These are phyloP conservation scores for Ustilago xerochloae DNA, from an alignment of 1,284 basidiomycete genomes.

Conservation along the genomic window DNA sequence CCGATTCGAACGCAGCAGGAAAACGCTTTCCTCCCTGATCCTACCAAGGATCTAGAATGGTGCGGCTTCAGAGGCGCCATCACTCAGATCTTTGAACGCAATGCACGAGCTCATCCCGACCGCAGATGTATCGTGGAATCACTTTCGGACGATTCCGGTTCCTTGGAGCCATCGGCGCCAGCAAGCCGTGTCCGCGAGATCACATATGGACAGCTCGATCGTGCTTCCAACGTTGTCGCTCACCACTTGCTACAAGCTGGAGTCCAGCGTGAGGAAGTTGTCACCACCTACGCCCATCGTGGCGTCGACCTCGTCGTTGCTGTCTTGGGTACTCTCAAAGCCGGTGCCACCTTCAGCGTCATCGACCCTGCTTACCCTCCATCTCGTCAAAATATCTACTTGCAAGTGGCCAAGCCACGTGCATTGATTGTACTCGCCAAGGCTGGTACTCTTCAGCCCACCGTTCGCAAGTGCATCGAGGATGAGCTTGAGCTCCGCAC, in stretches of 20 bases:
- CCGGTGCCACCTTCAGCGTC: constrained; percentile 96
- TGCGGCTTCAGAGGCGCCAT: constrained; percentile 95
- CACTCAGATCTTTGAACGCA: constrained; percentile 75
- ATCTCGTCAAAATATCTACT: constrained; percentile 92
- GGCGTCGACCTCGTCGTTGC: constrained; percentile 97
- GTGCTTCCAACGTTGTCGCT: constrained; percentile 88
- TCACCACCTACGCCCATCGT: constrained; percentile 98
- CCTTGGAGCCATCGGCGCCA: constrained; percentile 74
- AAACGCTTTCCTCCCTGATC: constrained; percentile 81
- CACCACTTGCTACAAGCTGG: constrained; percentile 89
- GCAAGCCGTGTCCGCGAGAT: constrained; percentile 75
- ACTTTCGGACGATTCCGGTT: constrained; percentile 69
- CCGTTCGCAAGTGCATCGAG: constrained; percentile 86
- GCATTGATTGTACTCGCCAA: constrained; percentile 91
- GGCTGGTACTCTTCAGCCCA: constrained; percentile 83
- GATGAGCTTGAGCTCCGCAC: constrained; percentile 85
- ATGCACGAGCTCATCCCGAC: constrained; percentile 61
- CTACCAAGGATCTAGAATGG: constrained; percentile 90
- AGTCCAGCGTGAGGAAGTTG: constrained; percentile 91
- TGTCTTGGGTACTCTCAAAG: constrained; percentile 95
- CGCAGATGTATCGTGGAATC: constrained; percentile 70
- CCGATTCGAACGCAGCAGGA: constrained; percentile 74
- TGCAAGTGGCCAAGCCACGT: constrained; percentile 92
- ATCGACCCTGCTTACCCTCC: constrained; percentile 98
- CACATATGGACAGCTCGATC: constrained; percentile 84